A percentile compares a stretch with the other conserved stretches of the same genome.
phyloP scores from a whole-genome alignment of 768 basidiomycete species.

The Psilocybe azurescens region DNA sequence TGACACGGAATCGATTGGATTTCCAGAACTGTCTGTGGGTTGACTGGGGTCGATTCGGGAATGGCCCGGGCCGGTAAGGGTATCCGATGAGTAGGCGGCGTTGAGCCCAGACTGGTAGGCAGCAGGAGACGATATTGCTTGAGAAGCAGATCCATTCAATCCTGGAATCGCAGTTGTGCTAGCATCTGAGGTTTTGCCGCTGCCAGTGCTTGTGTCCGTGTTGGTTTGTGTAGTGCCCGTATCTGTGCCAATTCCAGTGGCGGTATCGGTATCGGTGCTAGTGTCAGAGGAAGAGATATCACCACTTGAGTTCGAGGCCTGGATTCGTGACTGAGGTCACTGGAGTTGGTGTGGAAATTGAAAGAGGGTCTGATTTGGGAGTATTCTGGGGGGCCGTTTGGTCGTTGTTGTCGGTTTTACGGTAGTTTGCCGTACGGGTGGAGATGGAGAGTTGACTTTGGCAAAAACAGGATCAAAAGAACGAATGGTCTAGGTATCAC shows the following conservation, averaged over 20 bases:
- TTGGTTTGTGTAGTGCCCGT: background rate
- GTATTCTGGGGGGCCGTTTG: background rate
- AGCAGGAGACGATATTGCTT: background rate
- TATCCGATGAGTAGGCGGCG: conserved; percentile 10
- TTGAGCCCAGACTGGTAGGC: background rate
- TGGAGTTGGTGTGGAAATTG: background rate
- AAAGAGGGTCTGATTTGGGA: background rate
- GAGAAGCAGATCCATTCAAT: background rate
- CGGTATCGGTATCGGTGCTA: background rate
- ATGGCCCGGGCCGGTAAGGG: background rate
- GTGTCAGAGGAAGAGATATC: background rate
- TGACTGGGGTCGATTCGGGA: conserved; percentile 1
- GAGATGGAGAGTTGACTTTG: background rate
- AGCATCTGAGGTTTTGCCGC: background rate
- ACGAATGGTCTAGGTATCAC: background rate
- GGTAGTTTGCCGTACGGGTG: background rate
- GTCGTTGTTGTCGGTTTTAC: background rate
- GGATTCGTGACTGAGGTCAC: background rate
- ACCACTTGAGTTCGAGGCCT: background rate
- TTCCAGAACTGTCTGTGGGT: background rate
- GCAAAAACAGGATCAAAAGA: conserved; percentile 8
- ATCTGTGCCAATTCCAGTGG: background rate
- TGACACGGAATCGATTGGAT: background rate
- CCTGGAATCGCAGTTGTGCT: background rate
- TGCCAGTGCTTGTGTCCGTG: background rate